A percentile compares a stretch with the other conserved stretches of the same genome.
phyloP scores from a whole-genome alignment of 345 rosid genomes.

The Lenwebbia sp. region DNA sequence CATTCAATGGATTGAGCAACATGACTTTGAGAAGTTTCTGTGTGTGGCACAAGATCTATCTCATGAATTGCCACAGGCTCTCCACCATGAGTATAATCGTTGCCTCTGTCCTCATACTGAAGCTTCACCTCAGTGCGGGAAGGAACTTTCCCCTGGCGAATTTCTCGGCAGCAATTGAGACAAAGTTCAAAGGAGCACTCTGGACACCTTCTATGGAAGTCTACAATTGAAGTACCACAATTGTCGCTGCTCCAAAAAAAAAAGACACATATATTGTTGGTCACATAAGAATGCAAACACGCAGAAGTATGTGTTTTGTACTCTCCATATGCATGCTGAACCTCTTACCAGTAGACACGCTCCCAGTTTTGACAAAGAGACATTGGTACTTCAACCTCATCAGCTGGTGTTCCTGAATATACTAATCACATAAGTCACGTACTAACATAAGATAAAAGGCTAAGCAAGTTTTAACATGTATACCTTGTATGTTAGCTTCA shows the following conservation, averaged over 20 bases:
- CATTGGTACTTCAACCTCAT: constrained; percentile 21
- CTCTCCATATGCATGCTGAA: background rate
- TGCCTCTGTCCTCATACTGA: constrained; percentile 38
- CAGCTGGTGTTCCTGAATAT: constrained; percentile 12
- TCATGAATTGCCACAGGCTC: constrained; percentile 12
- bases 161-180: constrained; percentile 71
- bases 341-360: constrained; percentile 68
- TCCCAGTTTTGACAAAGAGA: constrained; percentile 42
- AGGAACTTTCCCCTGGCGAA: constrained; percentile 36
- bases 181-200: constrained; percentile 72
- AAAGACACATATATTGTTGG: background rate
- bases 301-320: background rate
- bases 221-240: constrained; percentile 82
- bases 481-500: constrained; percentile 58
- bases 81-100: constrained; percentile 62
- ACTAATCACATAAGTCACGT: background rate
- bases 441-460: background rate
- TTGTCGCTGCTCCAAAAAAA: constrained; percentile 44
- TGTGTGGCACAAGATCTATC: background rate
- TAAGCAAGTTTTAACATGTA: background rate
- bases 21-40: constrained; percentile 10
- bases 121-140: constrained; percentile 30
- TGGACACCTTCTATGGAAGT: constrained; percentile 75
- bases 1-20: constrained; percentile 19
- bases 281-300: background rate